These are phyloP conservation scores for Xylaria sp. DNA, from an alignment of 495 filamentous ascomycete species.

Conservation along the genomic window DNA sequence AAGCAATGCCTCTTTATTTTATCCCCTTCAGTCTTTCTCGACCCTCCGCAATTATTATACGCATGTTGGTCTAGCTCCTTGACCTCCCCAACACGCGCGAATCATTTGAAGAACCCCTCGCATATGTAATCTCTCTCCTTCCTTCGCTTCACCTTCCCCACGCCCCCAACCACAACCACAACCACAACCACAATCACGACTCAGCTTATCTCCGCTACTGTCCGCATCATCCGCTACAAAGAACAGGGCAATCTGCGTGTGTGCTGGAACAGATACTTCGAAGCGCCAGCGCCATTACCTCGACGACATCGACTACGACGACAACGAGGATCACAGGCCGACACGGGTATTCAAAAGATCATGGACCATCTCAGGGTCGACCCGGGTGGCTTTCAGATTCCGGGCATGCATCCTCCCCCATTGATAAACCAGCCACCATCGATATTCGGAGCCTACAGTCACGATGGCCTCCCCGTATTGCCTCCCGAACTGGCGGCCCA, in stretches of 20 bases:
- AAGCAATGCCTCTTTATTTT: conserved; percentile 5
- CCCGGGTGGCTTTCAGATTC: conserved; percentile 55
- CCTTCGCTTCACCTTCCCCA: conserved; percentile 5
- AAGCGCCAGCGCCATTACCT: background rate
- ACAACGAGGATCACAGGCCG: background rate
- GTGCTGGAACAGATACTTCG: background rate
- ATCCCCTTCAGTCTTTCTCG: background rate
- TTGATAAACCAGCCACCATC: conserved; percentile 71
- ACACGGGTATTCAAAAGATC: background rate
- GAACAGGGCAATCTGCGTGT: background rate
- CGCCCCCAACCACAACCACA: background rate
- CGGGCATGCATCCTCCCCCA: conserved; percentile 60
- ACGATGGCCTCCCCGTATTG: conserved; percentile 65
- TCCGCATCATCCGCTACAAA: background rate
- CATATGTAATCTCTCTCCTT: conserved; percentile 9
- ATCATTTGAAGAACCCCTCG: conserved; percentile 17
- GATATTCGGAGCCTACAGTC: conserved; percentile 70
- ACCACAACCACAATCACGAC: background rate
- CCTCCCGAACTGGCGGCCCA: conserved; percentile 64
- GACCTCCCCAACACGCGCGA: conserved; percentile 1
- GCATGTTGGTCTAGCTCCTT: conserved; percentile 7
- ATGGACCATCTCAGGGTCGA: conserved; percentile 55
- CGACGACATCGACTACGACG: conserved; percentile 8
- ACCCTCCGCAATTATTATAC: background rate
- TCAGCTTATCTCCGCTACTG: background rate